Conservation (phyloP, 2,329 filamentous ascomycete genomes). For the Ambrosiella xylebori region DNA sequence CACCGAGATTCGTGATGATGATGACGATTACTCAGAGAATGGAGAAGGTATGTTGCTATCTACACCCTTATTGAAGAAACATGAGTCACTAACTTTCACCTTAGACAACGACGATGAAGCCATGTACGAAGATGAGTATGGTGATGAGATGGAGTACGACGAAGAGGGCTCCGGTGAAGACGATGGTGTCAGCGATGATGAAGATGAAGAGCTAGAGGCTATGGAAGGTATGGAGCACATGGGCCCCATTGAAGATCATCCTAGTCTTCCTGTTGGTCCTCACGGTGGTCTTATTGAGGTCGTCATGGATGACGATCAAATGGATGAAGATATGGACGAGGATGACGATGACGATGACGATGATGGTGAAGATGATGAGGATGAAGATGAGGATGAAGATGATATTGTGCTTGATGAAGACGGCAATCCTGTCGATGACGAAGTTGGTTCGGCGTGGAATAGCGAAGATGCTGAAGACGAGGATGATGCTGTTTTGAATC, state of each 20-base stretch:
- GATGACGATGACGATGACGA: constrained; percentile 34
- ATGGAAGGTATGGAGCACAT: constrained; percentile 44
- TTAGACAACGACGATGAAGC: constrained; percentile 44
- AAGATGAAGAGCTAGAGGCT: constrained; percentile 39
- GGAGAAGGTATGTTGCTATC: constrained; percentile 33
- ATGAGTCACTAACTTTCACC: background rate
- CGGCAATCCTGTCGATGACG: constrained; percentile 38
- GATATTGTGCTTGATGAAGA: constrained; percentile 33
- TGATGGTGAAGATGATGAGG: constrained; percentile 30
- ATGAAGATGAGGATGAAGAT: constrained; percentile 22
- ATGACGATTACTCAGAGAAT: constrained; percentile 20
- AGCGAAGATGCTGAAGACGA: constrained; percentile 37
- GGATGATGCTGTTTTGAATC: constrained; percentile 36
- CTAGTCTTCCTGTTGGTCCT: constrained; percentile 39
- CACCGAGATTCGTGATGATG: constrained; percentile 68
- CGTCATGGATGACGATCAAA: constrained; percentile 52
- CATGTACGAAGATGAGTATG: constrained; percentile 85
- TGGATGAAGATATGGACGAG: constrained; percentile 28
- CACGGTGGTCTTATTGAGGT: constrained; percentile 37
- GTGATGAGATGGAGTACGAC: constrained; percentile 80
- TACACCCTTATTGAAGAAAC: constrained; percentile 13
- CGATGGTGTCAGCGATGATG: constrained; percentile 77
- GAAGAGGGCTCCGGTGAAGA: constrained; percentile 68
- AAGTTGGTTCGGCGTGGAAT: constrained; percentile 35
- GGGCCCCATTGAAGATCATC: constrained; percentile 65